phyloP scores from a whole-genome alignment of 352 stramenopile species.

The Pythium rishiriense region DNA sequence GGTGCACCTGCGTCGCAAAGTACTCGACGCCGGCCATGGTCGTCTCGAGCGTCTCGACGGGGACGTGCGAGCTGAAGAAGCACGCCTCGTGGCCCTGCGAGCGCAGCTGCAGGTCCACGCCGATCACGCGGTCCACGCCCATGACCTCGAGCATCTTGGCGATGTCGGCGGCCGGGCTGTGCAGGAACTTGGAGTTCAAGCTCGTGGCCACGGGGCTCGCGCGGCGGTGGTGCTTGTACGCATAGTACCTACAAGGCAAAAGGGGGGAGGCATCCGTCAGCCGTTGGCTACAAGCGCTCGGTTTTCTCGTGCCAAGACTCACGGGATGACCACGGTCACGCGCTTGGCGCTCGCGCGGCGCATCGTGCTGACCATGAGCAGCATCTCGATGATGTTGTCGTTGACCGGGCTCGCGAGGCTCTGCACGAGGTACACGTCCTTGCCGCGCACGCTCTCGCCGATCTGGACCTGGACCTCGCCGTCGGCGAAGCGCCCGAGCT shows the following conservation, averaged over 20 bases:
- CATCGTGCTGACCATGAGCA: constrained; percentile 95
- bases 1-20: constrained; percentile 85
- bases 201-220: constrained; percentile 83
- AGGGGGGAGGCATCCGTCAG: not conserved
- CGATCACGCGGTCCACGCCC: constrained; percentile 93
- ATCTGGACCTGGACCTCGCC: constrained; percentile 93
- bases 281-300: no score
- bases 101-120: constrained; percentile 91
- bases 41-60: constrained; percentile 93
- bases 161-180: constrained; percentile 84
- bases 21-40: constrained; percentile 91
- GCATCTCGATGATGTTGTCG: constrained; percentile 94
- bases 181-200: constrained; percentile 92
- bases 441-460: constrained; percentile 90
- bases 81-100: constrained; percentile 87
- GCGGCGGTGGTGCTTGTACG: constrained; percentile 92
- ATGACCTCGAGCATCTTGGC: constrained; percentile 94
- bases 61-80: constrained; percentile 91
- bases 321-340: constrained; percentile 94
- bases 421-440: constrained; percentile 95
- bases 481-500: constrained; percentile 89
- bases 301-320: no score
- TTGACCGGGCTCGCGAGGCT: constrained; percentile 91
- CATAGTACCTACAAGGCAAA: constrained; percentile 71
- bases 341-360: constrained; percentile 92